phyloP scores from a whole-genome alignment of 257 asterid species.

The Scutellaria barbata region DNA sequence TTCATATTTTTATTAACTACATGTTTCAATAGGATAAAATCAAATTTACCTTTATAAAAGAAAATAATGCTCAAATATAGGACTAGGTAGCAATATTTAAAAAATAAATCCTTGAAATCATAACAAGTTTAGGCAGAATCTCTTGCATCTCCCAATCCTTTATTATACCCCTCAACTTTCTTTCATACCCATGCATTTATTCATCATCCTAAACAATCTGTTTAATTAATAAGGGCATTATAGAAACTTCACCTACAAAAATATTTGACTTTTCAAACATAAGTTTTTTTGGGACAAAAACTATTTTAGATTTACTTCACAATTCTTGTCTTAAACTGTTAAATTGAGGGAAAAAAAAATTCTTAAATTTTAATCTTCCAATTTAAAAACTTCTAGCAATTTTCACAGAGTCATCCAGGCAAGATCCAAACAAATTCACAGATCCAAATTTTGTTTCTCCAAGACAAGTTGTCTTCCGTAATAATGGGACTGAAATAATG shows the following conservation, averaged over 20 bases:
- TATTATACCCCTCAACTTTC: no score
- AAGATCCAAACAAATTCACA: not conserved
- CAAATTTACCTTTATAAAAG: not conserved
- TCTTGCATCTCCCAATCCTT: no score
- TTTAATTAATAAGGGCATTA: no score
- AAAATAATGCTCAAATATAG: not conserved
- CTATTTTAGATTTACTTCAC: no score
- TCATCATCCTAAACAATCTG: no score
- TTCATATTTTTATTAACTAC: not conserved
- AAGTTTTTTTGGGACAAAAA: no score
- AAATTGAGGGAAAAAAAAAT: no score
- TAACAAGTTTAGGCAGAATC: no score
- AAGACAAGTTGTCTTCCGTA: not conserved
- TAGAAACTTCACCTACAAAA: no score
- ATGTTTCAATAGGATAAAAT: not conserved
- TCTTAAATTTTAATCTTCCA: not conserved
- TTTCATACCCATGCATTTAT: no score
- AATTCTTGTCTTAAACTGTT: no score
- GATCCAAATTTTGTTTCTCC: constrained; percentile 14
- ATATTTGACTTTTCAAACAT: no score
- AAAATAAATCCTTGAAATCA: not conserved
- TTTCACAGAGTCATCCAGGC: not conserved
- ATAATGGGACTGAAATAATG: not conserved
- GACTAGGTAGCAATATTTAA: not conserved
- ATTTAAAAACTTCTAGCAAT: not conserved